Evolutionary conservation across 257 asterid genomes (phyloP).

Genomic region (Solanum dulcamara): DNA sequence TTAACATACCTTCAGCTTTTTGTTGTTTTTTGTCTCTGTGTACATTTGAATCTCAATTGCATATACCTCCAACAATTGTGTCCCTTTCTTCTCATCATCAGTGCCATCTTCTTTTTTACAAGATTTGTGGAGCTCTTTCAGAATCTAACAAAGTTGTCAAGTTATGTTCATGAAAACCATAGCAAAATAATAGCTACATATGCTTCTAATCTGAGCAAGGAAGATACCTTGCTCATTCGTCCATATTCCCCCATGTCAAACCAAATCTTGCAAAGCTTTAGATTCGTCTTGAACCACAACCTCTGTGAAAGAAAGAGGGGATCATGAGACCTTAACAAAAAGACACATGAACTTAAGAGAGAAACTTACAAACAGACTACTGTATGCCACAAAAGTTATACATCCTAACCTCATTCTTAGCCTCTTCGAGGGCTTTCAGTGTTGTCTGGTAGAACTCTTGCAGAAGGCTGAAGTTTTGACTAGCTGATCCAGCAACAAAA

Average conservation of each 20-base stretch:
- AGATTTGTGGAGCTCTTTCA: constrained; percentile 96
- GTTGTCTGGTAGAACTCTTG: constrained; percentile 96
- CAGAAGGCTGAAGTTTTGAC: constrained; percentile 77
- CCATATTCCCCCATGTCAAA: constrained; percentile 94
- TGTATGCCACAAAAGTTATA: neutral
- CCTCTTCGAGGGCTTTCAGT: constrained; percentile 88
- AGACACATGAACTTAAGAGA: neutral
- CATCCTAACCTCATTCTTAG: constrained; percentile 78
- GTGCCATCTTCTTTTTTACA: constrained; percentile 96
- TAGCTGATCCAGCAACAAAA: constrained; percentile 88
- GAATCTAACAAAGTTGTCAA: constrained; percentile 32
- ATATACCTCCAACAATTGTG: constrained; percentile 90
- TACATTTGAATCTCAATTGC: constrained; percentile 99
- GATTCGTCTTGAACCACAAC: constrained; percentile 95
- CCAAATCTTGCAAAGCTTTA: constrained; percentile 97
- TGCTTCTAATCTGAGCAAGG: neutral
- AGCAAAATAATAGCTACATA: neutral
- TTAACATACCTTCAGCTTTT: constrained; percentile 66
- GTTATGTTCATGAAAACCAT: neutral
- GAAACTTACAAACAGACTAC: neutral
- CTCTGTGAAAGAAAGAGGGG: constrained; percentile 33
- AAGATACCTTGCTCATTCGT: constrained; percentile 78
- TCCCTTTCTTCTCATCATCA: constrained; percentile 98
- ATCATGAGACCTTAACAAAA: neutral
- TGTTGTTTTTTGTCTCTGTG: constrained; percentile 95